A percentile compares a stretch with the other conserved stretches of the same genome.
phyloP scores from a whole-genome alignment of 2,329 filamentous ascomycete genomes.

The Aureobasidium sp. region DNA sequence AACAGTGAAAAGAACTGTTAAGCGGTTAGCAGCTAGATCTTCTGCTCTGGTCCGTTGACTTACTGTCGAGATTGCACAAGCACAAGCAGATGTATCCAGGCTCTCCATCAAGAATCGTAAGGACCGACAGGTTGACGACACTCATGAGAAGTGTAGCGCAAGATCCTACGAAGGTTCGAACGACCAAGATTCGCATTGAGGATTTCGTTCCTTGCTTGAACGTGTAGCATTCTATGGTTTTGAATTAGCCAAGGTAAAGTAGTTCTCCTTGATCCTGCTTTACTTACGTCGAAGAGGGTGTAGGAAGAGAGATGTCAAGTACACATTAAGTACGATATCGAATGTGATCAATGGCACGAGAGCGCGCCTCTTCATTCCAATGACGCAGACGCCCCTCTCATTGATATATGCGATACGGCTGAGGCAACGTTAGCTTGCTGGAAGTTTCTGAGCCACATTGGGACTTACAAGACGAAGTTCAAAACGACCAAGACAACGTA shows the following conservation, averaged over 20 bases:
- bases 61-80: conserved; percentile 57
- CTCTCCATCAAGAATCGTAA: conserved; percentile 52
- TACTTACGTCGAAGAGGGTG: not conserved
- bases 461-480: conserved; percentile 52
- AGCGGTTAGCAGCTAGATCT: not conserved
- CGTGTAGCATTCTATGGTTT: conserved; percentile 43
- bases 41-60: conserved; percentile 16
- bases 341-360: conserved; percentile 56
- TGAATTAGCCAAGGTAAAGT: not conserved
- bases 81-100: conserved; percentile 58
- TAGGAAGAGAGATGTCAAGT: conserved; percentile 12
- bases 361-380: conserved; percentile 51
- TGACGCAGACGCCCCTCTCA: conserved; percentile 46
- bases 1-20: conserved; percentile 45
- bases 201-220: conserved; percentile 41
- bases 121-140: conserved; percentile 50
- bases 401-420: conserved; percentile 51
- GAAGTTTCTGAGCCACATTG: too few species aligned
- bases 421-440: not conserved
- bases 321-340: conserved; percentile 50
- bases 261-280: too few species aligned
- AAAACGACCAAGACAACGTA: conserved; percentile 41
- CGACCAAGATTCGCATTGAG: conserved; percentile 43
- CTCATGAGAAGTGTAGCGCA: conserved; percentile 50
- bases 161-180: conserved; percentile 52